Base-by-base conservation (phyloP, 768 basidiomycete genomes). In the Mycena filopes region DNA sequence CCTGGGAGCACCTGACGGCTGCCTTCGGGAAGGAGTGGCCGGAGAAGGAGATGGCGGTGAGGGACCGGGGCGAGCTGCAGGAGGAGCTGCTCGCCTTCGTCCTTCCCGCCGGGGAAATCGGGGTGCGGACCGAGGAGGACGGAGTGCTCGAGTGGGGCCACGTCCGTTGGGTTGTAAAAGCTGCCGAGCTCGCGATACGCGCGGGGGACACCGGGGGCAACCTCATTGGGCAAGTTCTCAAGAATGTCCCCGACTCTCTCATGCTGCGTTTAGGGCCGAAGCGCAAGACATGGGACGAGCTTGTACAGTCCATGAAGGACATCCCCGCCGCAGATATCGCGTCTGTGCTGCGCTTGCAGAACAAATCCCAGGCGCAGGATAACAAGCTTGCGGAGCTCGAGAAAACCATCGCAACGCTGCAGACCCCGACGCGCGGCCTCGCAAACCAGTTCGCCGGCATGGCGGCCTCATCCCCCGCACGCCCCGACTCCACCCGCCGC, bases 21-120 rank as follows among this genome's bases (percentile, higher is more conserved):
- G 48, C 48, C 20, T 60, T 60, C 48, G 9, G 41, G 40, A 60
- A 38, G 56, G 33, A 58, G 23, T 58, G 56, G 56, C 56, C 46
- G 23, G 56, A 58, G 36, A 58, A 48, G 46, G 56, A 58, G 46
- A 58, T 58, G 56, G 56, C 56, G 38, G 31, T 9, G n/a, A 38
- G 16, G 36, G 56, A 58, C 23, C 47, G 33, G 31, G 56, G 46
- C 2, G 36, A 58, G 25, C 46, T 58, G 46, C 56, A 58, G 6
- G 56, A 58, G 46, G 56, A 58, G 28, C 56, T 58, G 23, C 36
- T 58, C 13, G 40, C 25, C 56, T 7, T 58, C 18, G 21, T 20
- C 36, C 25, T 58, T 10, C 12, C 4, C 3, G 46, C 46, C 3
- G 46, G 26, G 18, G 25, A 40, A 2, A 47, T 58, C 2, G 56